A percentile compares a stretch with the other conserved stretches of the same genome.
Evolutionary conservation across 345 rosid species (phyloP).

Genomic region (Combretum micranthum): DNA sequence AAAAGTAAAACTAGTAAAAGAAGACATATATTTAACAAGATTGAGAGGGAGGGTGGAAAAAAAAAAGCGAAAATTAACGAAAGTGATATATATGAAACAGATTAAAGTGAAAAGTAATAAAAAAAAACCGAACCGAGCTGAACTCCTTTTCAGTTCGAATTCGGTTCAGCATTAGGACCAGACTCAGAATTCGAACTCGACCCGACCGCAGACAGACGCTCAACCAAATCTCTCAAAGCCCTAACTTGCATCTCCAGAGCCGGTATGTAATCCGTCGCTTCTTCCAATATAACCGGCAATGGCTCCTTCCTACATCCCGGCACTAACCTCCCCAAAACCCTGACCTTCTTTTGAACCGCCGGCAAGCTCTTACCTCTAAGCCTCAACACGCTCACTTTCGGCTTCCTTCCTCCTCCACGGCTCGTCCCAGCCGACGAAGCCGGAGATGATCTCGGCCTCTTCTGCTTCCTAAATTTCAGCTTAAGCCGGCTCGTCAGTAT

Average conservation of each 20-base stretch:
- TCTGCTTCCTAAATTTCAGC: constrained; percentile 71
- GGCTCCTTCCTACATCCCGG: constrained; percentile 97
- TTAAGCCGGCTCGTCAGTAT: constrained; percentile 64
- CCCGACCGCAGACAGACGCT: constrained; percentile 35
- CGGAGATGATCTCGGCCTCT: constrained; percentile 32
- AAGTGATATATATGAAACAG: too few relatives aligned
- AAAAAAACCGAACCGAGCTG: too few relatives aligned
- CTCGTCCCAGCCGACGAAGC: constrained; percentile 13
- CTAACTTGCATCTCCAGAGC: constrained; percentile 98
- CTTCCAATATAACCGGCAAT: constrained; percentile 83
- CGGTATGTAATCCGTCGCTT: constrained; percentile 87
- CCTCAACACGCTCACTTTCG: constrained; percentile 54
- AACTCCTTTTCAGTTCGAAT: too few relatives aligned
- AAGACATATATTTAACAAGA: too few relatives aligned
- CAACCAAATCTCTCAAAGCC: constrained; percentile 75
- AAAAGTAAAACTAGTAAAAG: too few relatives aligned
- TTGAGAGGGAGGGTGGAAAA: too few relatives aligned
- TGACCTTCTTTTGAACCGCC: constrained; percentile 74
- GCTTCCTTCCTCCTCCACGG: constrained; percentile 47
- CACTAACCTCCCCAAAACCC: constrained; percentile 79
- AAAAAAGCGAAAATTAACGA: too few relatives aligned
- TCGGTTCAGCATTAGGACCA: too few relatives aligned
- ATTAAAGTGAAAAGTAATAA: too few relatives aligned
- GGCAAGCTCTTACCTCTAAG: constrained; percentile 56
- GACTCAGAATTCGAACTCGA: too few relatives aligned